These are phyloP conservation scores for Aciculosporium take DNA, from an alignment of 2,329 filamentous ascomycete genomes.

Conservation along the genomic window DNA sequence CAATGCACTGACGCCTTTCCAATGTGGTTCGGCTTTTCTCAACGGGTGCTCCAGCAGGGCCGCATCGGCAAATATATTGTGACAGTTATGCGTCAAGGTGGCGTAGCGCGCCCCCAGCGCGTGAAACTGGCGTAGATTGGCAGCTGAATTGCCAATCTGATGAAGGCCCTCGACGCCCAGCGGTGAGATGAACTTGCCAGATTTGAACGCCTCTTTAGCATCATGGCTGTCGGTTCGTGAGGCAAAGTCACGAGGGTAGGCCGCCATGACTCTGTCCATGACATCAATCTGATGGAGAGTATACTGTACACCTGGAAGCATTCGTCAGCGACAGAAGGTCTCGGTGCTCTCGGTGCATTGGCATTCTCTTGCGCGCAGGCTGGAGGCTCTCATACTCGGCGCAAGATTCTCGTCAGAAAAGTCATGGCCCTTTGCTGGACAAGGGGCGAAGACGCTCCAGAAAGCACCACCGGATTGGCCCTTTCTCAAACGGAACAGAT, in stretches of 20 bases:
- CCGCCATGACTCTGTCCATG: constrained; percentile 45
- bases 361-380: constrained; percentile 12
- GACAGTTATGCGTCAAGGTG: constrained; percentile 71
- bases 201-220: constrained; percentile 40
- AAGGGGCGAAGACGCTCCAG: constrained; percentile 76
- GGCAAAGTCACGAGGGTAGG: constrained; percentile 47
- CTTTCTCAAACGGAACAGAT: constrained; percentile 57
- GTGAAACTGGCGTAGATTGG: constrained; percentile 63
- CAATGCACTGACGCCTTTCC: constrained; percentile 54
- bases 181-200: constrained; percentile 50
- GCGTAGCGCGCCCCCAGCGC: constrained; percentile 72
- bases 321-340: neutral
- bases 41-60: constrained; percentile 28
- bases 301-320: constrained; percentile 38
- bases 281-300: constrained; percentile 64
- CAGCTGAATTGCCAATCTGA: constrained; percentile 75
- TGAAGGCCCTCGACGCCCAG: constrained; percentile 79
- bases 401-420: constrained; percentile 62
- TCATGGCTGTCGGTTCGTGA: constrained; percentile 39
- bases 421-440: constrained; percentile 57
- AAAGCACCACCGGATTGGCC: constrained; percentile 76
- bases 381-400: constrained; percentile 30
- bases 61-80: constrained; percentile 1
- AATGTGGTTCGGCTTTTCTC: constrained; percentile 34
- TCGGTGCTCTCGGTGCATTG: neutral